Evolutionary conservation across 1,139 yeast species (phyloP).

Genomic region (Saccharomyces pastorianus): DNA sequence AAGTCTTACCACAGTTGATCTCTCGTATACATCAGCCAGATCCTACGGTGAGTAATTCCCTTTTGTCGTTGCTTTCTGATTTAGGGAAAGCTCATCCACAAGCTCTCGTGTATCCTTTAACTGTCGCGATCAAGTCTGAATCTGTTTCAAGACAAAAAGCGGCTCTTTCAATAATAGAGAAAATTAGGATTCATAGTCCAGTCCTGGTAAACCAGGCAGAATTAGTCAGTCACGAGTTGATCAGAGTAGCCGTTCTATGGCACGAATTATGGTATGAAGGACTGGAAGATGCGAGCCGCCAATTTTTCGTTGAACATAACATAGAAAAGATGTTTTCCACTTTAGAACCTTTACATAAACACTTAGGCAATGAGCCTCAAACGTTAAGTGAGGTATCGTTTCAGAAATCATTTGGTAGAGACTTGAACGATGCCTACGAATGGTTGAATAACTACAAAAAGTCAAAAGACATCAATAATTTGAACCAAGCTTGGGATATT

Average conservation of each 20-base stretch:
- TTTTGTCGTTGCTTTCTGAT: constrained; percentile 75
- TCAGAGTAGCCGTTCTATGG: constrained; percentile 93
- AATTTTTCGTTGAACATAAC: constrained; percentile 89
- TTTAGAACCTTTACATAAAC: constrained; percentile 78
- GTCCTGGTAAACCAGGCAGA: constrained; percentile 85
- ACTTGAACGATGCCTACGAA: constrained; percentile 83
- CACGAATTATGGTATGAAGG: constrained; percentile 99
- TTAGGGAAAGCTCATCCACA: constrained; percentile 95
- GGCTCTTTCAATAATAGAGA: constrained; percentile 83
- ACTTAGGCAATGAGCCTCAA: constrained; percentile 81
- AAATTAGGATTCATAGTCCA: constrained; percentile 84
- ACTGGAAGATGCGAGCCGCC: constrained; percentile 88
- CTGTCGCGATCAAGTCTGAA: constrained; percentile 93
- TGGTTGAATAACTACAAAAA: constrained; percentile 85
- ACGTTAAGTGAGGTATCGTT: constrained; percentile 93
- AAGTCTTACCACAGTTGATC: constrained; percentile 89
- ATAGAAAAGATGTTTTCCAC: constrained; percentile 92
- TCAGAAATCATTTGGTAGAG: constrained; percentile 89
- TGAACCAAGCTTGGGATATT: constrained; percentile 97
- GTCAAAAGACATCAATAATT: constrained; percentile 76
- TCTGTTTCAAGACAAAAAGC: constrained; percentile 85
- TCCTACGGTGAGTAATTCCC: constrained; percentile 69
- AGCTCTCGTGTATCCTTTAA: constrained; percentile 88
- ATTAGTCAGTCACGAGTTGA: constrained; percentile 81
- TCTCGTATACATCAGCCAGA: constrained; percentile 96